phyloP scores from a whole-genome alignment of 306 rosid genomes.

The Castanospermum australe region DNA sequence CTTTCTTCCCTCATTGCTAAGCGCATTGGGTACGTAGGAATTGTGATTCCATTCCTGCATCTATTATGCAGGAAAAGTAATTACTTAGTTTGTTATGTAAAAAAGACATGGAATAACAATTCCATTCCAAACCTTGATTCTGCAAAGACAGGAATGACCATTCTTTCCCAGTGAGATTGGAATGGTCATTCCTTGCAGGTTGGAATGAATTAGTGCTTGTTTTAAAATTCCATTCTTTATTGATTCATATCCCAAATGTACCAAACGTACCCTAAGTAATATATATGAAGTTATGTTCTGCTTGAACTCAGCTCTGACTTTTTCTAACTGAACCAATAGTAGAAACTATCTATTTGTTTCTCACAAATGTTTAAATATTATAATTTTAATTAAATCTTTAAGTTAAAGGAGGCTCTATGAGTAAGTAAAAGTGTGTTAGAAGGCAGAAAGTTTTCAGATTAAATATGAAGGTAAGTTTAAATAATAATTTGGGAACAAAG shows the following conservation, averaged over 20 bases:
- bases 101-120: not conserved
- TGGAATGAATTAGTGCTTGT: not conserved
- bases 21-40: constrained; percentile 1
- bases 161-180: not conserved
- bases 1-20: not conserved
- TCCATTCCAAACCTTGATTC: not conserved
- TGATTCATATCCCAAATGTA: not conserved
- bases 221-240: not conserved
- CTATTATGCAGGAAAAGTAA: not conserved
- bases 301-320: constrained; percentile 8
- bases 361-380: not conserved
- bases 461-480: not conserved
- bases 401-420: not conserved
- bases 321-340: not conserved
- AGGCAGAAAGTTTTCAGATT: not conserved
- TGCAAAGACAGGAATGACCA: not conserved
- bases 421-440: not conserved
- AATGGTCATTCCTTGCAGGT: constrained; percentile 4
- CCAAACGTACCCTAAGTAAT: not conserved
- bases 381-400: not conserved
- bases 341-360: constrained; percentile 7
- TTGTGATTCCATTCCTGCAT: not conserved
- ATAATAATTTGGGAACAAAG: constrained; percentile 10
- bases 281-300: not conserved
- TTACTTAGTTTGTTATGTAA: not conserved